phyloP scores from a whole-genome alignment of 2,329 filamentous ascomycete species.

The Phialophora verrucosa region DNA sequence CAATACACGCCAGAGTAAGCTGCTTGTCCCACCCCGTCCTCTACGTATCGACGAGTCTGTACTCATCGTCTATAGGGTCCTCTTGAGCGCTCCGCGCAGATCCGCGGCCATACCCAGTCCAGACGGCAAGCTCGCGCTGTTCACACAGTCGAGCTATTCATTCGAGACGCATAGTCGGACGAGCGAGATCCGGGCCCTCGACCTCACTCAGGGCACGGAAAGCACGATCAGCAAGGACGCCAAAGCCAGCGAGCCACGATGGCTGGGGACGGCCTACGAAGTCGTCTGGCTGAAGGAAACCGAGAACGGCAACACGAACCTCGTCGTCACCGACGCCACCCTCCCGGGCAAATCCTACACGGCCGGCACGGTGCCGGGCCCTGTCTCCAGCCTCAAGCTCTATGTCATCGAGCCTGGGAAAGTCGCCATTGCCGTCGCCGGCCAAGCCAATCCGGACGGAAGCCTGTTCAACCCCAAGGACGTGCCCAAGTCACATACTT shows the following conservation, averaged over 20 bases:
- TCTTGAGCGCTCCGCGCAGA: slow-evolving; percentile 55
- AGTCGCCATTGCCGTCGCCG: slow-evolving; percentile 55
- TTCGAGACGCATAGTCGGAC: slow-evolving; percentile 56
- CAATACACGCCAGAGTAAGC: slow-evolving; percentile 36
- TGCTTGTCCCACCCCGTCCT: background rate
- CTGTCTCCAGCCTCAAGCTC: slow-evolving; percentile 54
- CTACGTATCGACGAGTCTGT: background rate
- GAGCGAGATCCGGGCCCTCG: slow-evolving; percentile 54
- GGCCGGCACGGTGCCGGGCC: slow-evolving; percentile 53
- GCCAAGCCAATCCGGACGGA: slow-evolving; percentile 55
- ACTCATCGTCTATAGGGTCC: slow-evolving; percentile 44
- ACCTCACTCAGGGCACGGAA: slow-evolving; percentile 50
- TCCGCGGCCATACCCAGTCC: slow-evolving; percentile 53
- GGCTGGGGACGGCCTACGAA: slow-evolving; percentile 52
- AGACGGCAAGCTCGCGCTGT: slow-evolving; percentile 54
- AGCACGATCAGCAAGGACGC: slow-evolving; percentile 52
- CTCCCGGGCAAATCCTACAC: slow-evolving; percentile 50
- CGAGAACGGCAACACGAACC: slow-evolving; percentile 54
- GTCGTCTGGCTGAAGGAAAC: slow-evolving; percentile 54
- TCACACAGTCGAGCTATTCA: slow-evolving; percentile 57
- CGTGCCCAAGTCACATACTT: slow-evolving; percentile 52
- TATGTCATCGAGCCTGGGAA: slow-evolving; percentile 50
- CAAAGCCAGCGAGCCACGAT: slow-evolving; percentile 53
- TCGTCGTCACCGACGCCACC: slow-evolving; percentile 52
- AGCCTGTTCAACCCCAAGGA: slow-evolving; percentile 58